Percentiles rank a stretch among this genome's conserved stretches.
Evolutionary conservation across 2,329 filamentous ascomycete species (phyloP).

Genomic region (Colletotrichum sp.): DNA sequence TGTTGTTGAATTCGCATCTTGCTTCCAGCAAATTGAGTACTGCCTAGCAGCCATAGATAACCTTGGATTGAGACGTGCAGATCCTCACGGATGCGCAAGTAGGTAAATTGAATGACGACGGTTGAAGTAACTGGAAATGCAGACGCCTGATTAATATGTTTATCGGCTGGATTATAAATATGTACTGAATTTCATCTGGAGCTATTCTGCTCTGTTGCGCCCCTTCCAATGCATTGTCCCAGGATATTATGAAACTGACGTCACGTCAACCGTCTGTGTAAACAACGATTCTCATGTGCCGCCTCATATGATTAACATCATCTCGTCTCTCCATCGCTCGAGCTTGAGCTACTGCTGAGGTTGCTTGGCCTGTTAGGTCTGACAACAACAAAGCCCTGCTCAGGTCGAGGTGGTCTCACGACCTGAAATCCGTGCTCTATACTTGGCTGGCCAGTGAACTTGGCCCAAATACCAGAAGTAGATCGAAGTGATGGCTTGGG

Average conservation of each 20-base stretch:
- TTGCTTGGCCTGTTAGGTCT: neutral
- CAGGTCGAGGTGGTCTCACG: neutral
- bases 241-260: neutral
- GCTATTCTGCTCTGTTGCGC: neutral
- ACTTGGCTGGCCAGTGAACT: neutral
- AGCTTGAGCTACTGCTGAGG: neutral
- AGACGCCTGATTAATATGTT: neutral
- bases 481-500: neutral
- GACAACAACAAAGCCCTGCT: slow-evolving; percentile 5
- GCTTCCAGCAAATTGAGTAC: fast-evolving
- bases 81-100: neutral
- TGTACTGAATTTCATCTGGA: neutral
- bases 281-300: neutral
- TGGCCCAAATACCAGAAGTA: slow-evolving; percentile 5
- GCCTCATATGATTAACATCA: neutral
- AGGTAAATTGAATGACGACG: fast-evolving
- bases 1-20: neutral
- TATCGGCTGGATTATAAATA: neutral
- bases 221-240: neutral
- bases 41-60: neutral
- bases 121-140: neutral
- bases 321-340: neutral
- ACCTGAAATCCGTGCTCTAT: slow-evolving; percentile 1
- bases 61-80: neutral
- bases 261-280: neutral